Evolutionary conservation across 2,329 filamentous ascomycete genomes (phyloP).

Genomic region (Balansia obtecta): DNA sequence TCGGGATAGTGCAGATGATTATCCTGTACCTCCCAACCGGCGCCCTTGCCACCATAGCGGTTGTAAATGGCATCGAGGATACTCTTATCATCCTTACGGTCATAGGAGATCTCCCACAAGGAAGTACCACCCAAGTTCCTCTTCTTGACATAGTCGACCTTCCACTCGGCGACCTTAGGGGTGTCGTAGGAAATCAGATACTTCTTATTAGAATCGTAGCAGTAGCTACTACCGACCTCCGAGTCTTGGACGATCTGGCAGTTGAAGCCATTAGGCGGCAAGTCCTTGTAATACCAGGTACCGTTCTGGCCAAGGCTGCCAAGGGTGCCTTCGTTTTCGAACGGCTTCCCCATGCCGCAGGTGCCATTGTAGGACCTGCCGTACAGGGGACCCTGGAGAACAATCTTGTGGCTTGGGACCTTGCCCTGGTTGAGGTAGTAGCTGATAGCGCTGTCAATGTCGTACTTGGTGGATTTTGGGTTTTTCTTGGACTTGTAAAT

Average conservation of each 20-base stretch:
- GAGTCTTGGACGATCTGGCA: conserved; percentile 45
- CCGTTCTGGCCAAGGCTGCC: conserved; percentile 43
- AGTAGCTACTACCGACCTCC: conserved; percentile 49
- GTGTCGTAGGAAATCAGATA: conserved; percentile 63
- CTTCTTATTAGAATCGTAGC: conserved; percentile 47
- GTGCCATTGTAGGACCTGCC: conserved; percentile 62
- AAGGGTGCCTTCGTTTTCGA: conserved; percentile 44
- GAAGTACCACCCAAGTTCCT: conserved; percentile 59
- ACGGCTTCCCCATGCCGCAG: conserved; percentile 50
- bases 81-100: conserved; percentile 39
- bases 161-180: conserved; percentile 41
- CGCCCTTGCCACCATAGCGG: background rate
- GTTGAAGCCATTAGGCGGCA: conserved; percentile 42
- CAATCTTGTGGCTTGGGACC: conserved; percentile 51
- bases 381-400: conserved; percentile 67
- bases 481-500: conserved; percentile 41
- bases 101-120: conserved; percentile 74
- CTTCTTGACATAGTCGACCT: conserved; percentile 49
- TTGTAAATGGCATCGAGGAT: conserved; percentile 35
- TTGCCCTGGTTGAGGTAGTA: conserved; percentile 34
- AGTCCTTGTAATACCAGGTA: conserved; percentile 60
- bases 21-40: background rate
- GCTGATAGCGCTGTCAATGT: conserved; percentile 49
- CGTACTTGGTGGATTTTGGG: conserved; percentile 52
- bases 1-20: conserved; percentile 5